phyloP scores from a whole-genome alignment of 805 yeast genomes.

The Scheffersomyces stipitis region DNA sequence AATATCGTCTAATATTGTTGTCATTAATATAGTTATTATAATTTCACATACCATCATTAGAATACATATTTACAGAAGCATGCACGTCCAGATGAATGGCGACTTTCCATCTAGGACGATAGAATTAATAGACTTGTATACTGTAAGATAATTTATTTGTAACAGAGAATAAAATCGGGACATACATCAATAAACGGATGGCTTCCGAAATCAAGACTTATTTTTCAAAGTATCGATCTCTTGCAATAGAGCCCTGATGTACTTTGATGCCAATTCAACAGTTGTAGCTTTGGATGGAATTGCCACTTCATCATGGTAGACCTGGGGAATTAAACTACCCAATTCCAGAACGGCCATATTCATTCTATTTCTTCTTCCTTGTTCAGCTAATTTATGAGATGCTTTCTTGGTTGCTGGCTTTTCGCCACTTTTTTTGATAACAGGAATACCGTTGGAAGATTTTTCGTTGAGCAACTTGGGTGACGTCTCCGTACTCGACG shows the following conservation, averaged over 20 bases:
- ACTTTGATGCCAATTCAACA: slow-evolving; percentile 81
- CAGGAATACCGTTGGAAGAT: slow-evolving; percentile 1
- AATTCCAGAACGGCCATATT: slow-evolving; percentile 81
- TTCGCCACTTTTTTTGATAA: slow-evolving; percentile 4
- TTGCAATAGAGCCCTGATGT: slow-evolving; percentile 46
- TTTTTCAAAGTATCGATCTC: slow-evolving; percentile 25
- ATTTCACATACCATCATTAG: no score
- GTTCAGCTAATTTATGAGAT: slow-evolving; percentile 91
- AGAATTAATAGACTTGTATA: no score
- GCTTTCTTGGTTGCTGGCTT: slow-evolving; percentile 58
- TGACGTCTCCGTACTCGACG: slow-evolving; percentile 11
- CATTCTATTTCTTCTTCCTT: slow-evolving; percentile 91
- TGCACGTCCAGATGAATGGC: no score
- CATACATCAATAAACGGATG: no score
- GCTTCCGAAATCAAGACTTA: no score
- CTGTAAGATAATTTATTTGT: no score
- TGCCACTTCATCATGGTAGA: slow-evolving; percentile 51
- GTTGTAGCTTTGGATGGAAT: slow-evolving; percentile 93
- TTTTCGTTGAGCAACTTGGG: slow-evolving; percentile 4
- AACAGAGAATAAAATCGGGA: no score
- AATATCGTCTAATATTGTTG: no score
- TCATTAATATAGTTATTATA: no score
- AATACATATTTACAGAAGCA: no score
- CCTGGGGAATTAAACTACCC: slow-evolving; percentile 64
- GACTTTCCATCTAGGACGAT: no score